Percentiles rank a stretch among this genome's conserved stretches.
Evolutionary conservation across 139 green algal species (phyloP).

Genomic region (Klebsormidium nitens): DNA sequence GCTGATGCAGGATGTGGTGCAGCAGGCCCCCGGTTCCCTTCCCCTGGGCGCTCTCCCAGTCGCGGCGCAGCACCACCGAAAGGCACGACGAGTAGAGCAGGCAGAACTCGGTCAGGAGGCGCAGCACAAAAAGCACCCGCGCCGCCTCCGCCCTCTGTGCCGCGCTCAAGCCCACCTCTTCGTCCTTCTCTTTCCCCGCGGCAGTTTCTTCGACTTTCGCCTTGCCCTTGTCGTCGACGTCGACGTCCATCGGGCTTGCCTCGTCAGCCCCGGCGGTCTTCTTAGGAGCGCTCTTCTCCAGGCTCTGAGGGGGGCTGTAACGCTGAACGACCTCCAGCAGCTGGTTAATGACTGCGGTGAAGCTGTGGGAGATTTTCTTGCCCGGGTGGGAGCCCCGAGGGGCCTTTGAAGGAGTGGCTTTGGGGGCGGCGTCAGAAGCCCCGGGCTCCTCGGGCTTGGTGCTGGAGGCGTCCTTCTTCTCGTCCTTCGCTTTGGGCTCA

Average conservation of each 20-base stretch:
- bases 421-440: no score
- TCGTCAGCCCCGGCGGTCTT: not conserved
- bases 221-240: conserved; percentile 4
- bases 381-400: not conserved
- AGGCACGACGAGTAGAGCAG: conserved; percentile 68
- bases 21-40: conserved; percentile 40
- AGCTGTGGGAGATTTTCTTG: conserved; percentile 28
- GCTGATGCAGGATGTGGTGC: conserved; percentile 64
- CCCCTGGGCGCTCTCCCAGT: conserved; percentile 50
- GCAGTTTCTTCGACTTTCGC: conserved; percentile 5
- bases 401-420: not conserved
- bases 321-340: conserved; percentile 69
- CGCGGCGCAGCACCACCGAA: conserved; percentile 69
- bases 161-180: not conserved
- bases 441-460: no score
- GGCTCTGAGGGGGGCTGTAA: no score
- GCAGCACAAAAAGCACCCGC: conserved; percentile 45
- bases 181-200: not conserved
- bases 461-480: no score
- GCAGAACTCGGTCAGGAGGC: conserved; percentile 76
- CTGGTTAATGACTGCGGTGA: conserved; percentile 65
- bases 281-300: not conserved
- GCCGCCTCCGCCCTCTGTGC: conserved; percentile 32
- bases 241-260: conserved; percentile 30
- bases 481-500: no score